Evolutionary conservation across 2,329 filamentous ascomycete species (phyloP).

Genomic region (Fusarium pilosicola): DNA sequence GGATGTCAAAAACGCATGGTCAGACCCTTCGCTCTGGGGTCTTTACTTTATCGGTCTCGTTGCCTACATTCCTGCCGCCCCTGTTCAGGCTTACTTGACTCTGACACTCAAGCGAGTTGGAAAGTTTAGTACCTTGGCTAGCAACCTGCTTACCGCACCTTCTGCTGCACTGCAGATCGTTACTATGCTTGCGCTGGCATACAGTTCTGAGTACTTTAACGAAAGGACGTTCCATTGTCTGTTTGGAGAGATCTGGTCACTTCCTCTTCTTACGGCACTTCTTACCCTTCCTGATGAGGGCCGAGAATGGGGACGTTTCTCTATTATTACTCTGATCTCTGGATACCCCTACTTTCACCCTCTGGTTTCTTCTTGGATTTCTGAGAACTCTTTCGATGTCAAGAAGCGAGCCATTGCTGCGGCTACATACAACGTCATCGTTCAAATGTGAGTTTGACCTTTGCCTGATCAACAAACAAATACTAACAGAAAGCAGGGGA

Average conservation of each 20-base stretch:
- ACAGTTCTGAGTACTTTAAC: conserved; percentile 64
- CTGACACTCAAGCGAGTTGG: conserved; percentile 66
- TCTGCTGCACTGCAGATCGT: conserved; percentile 66
- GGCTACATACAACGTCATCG: conserved; percentile 59
- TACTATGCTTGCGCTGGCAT: conserved; percentile 64
- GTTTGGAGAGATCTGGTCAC: conserved; percentile 61
- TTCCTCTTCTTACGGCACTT: conserved; percentile 63
- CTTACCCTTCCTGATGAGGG: conserved; percentile 59
- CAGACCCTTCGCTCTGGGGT: conserved; percentile 60
- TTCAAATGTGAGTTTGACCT: conserved; percentile 50
- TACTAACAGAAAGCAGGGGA: conserved; percentile 43
- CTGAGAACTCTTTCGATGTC: conserved; percentile 60
- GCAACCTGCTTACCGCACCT: conserved; percentile 71
- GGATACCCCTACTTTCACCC: conserved; percentile 69
- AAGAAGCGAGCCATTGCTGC: conserved; percentile 60
- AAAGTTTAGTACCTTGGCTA: conserved; percentile 65
- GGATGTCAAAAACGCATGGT: conserved; percentile 57
- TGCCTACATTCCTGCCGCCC: conserved; percentile 60
- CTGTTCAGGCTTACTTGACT: conserved; percentile 62
- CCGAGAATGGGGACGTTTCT: conserved; percentile 63
- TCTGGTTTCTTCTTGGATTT: conserved; percentile 61
- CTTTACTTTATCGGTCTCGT: conserved; percentile 61
- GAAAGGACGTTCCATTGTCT: conserved; percentile 64
- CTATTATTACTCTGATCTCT: conserved; percentile 61
- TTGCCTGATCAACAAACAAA: rapidly evolving